These are phyloP conservation scores for Botrytis deweyae DNA, from an alignment of 2,329 filamentous ascomycete species.

Conservation along the genomic window DNA sequence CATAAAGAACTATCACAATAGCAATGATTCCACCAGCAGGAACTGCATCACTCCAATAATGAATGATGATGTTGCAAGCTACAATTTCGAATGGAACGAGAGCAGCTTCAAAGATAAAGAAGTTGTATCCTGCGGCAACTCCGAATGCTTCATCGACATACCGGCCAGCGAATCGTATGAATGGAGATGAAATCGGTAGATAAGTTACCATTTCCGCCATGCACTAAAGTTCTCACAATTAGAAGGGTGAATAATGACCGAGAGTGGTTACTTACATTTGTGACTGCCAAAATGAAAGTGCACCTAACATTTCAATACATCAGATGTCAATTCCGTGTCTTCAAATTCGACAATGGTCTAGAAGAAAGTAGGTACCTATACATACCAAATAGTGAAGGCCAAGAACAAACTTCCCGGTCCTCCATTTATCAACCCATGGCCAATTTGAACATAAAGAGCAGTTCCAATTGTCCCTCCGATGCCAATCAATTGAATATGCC, in stretches of 20 bases:
- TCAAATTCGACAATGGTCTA: neutral
- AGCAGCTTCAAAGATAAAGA: conserved; percentile 68
- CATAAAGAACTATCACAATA: conserved; percentile 50
- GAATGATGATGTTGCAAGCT: conserved; percentile 45
- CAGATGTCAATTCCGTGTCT: conserved; percentile 37
- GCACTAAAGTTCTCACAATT: conserved; percentile 27
- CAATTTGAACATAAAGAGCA: conserved; percentile 54
- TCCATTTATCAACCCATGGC: conserved; percentile 55
- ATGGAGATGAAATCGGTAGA: conserved; percentile 73
- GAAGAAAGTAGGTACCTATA: conserved; percentile 8
- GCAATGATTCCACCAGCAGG: conserved; percentile 49
- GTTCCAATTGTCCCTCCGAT: conserved; percentile 67
- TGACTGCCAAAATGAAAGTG: conserved; percentile 59
- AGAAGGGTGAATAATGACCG: conserved; percentile 62
- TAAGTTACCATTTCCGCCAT: conserved; percentile 77
- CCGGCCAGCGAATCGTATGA: conserved; percentile 73
- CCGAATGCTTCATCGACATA: conserved; percentile 76
- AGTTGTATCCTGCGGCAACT: conserved; percentile 72
- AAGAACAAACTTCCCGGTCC: conserved; percentile 58
- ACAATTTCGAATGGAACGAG: conserved; percentile 43
- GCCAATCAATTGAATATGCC: conserved; percentile 45
- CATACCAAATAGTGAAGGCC: conserved; percentile 58
- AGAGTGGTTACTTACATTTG: conserved; percentile 39
- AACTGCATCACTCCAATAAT: conserved; percentile 51
- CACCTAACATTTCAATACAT: conserved; percentile 50